These are phyloP conservation scores for Lasiosphaeris hirsuta DNA, from an alignment of 495 filamentous ascomycete genomes.

Conservation along the genomic window DNA sequence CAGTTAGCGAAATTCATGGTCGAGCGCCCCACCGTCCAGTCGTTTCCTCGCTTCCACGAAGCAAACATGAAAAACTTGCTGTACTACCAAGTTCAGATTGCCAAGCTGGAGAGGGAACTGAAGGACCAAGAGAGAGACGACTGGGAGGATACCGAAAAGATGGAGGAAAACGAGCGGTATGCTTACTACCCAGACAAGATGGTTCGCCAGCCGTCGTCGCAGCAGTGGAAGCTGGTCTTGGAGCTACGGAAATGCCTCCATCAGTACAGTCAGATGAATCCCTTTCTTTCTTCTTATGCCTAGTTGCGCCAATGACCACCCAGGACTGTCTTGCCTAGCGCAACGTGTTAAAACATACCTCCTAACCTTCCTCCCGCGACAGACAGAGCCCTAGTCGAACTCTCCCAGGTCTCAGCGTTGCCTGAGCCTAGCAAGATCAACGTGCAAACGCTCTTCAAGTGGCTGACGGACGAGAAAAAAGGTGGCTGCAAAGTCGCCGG, in stretches of 20 bases:
- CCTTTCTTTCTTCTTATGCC: too few relatives aligned
- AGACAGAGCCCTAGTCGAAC: slow-evolving; percentile 4
- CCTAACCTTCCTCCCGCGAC: too few relatives aligned
- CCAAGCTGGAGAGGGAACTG: slow-evolving; percentile 1
- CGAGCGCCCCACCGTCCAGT: slow-evolving; percentile 20
- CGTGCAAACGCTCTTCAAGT: slow-evolving; percentile 11
- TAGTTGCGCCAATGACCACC: too few relatives aligned
- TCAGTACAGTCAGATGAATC: background rate
- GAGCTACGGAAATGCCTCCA: slow-evolving; percentile 4
- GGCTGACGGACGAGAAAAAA: slow-evolving; percentile 6
- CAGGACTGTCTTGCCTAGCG: too few relatives aligned
- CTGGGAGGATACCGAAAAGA: background rate
- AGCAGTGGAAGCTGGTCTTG: background rate
- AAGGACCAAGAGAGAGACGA: slow-evolving; percentile 5
- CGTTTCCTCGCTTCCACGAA: slow-evolving; percentile 27
- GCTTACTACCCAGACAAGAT: background rate
- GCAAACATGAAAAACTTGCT: slow-evolving; percentile 32
- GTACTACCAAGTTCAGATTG: slow-evolving; percentile 29
- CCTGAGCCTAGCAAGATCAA: slow-evolving; percentile 1
- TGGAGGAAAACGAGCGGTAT: background rate
- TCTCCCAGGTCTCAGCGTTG: slow-evolving; percentile 2
- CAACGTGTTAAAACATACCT: too few relatives aligned
- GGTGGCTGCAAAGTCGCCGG: slow-evolving; percentile 5
- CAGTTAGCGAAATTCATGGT: slow-evolving; percentile 22
- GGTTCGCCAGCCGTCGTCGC: background rate